Evolutionary conservation across 1,284 basidiomycete species (phyloP), one percentile per base, ranked within the genome.

Genomic region (Fomitopsis schrenkii): DNA sequence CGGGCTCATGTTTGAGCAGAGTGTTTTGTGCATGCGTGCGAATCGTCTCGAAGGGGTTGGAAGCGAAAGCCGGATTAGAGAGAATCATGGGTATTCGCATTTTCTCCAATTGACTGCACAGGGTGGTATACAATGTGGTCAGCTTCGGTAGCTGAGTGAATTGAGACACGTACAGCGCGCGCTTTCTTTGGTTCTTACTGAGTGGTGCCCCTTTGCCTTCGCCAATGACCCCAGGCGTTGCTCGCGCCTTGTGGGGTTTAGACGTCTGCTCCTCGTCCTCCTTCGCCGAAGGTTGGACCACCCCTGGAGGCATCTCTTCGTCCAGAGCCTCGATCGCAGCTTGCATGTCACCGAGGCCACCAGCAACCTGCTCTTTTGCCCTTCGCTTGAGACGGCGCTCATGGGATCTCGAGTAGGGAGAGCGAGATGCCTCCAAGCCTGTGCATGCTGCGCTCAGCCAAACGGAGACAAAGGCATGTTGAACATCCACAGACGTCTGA

Each of bases 1-100:
- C 67, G 5, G 66, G 64, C 55, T 70, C 64, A 64, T 82, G 84
- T 63, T 83, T 84, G 48, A 91, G 66, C 9, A 93, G 79, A 0
- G 91, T 92, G 71, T 94, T 94, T 71, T 88, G 80, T 0, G 88
- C 90, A 72, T 94, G 93, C 12, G 82, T 87, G 4, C 90, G 85
- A 67, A 94, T 89, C 1, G 90, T 88, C 66, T 86, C 79, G 72
- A 93, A 94, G 0, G 93, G 92, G 69, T 88, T 88, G 35, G 81
- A 75, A 7, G 83, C 72, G 69, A 87, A 94, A 33, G 84, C 80
- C 2, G 86, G 79, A 67, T 88, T 89, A 10, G 84, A 78, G 26
- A 91, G 77, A 50, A 94, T 87, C 62, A 88, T 76, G 7, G 90
- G 89, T 61, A 91, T 84, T 58, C 92, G 82, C 38, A 88, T 74